Base-by-base conservation (phyloP, 768 basidiomycete genomes). In the Collybia mongolica region DNA sequence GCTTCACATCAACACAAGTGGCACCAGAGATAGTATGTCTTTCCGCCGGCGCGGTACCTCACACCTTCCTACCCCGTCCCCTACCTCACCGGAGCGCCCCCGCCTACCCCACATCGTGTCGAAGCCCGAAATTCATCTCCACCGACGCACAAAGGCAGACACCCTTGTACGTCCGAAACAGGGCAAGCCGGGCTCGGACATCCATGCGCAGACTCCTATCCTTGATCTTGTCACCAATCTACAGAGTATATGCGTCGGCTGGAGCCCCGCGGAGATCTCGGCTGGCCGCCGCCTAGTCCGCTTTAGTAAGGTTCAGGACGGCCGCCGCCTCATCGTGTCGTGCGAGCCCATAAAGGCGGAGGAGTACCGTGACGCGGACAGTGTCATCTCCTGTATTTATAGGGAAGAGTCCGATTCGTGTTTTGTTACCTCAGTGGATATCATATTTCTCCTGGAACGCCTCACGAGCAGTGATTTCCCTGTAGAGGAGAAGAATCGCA, bases 401-500 rank as follows among this genome's bases (percentile, higher is more conserved):
- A 84, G 90, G 47, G 80, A 88, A 49, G 87, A 90, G 49, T 74
- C 72, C 1, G 83, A 87, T 58, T 72, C 82, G 2, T 96, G 84
- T 70, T 96, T 84, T 65, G 85, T 95, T 58, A 98, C 96, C 36
- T 95, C 93, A 0, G 96, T 98, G 58, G 96, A 98, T 65, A 86
- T 96, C 67, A 94, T 98, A 60, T 91, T 88, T 65, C 79, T 98
- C 24, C 82, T 98, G 46, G 93, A 98, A 71, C 78, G 80, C 2
- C 73, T 82, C 40, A 78, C 79, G 36, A 84, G 84, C 55, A 91
- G 88, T 39, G 77, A 87, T 44, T 95, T 97, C 62, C 86, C 85
- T 24, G 89, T 97, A 42, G 93, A 97, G 68, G 96, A 98, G 76
- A 98, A 96, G 78, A 98, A 98, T 61, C 78, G 96, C 46, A 96